A percentile compares a stretch with the other conserved stretches of the same genome.
Evolutionary conservation across 495 filamentous ascomycete genomes (phyloP).

Genomic region (Daldinia decipiens): DNA sequence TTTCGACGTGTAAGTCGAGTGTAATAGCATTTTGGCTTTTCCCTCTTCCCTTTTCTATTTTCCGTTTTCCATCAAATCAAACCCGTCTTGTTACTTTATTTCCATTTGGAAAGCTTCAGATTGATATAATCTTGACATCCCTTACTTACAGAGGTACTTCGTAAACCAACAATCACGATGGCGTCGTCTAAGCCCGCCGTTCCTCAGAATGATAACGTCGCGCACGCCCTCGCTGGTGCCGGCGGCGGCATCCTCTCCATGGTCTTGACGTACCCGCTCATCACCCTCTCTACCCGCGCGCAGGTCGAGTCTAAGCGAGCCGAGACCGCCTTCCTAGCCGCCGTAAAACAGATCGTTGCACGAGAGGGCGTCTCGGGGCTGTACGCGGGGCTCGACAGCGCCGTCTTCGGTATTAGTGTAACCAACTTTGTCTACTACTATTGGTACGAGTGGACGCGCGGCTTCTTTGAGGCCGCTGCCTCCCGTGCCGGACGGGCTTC

Average conservation of each 20-base stretch:
- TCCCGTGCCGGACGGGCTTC: constrained; percentile 76
- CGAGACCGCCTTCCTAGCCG: constrained; percentile 80
- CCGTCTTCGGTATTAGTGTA: constrained; percentile 95
- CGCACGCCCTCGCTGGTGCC: constrained; percentile 86
- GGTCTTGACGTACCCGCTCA: constrained; percentile 95
- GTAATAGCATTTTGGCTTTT: neutral
- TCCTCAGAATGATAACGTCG: constrained; percentile 88
- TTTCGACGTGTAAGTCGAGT: neutral
- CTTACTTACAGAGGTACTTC: neutral
- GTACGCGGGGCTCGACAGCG: constrained; percentile 87
- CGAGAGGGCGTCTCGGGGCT: constrained; percentile 89
- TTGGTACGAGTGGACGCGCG: constrained; percentile 98
- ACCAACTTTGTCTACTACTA: constrained; percentile 99
- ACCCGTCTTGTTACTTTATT: neutral
- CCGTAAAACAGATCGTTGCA: constrained; percentile 85
- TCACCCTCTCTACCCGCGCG: constrained; percentile 96
- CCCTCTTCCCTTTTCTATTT: neutral
- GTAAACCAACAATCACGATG: constrained; percentile 12
- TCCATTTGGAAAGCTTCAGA: neutral
- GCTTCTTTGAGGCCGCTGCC: constrained; percentile 86
- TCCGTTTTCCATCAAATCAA: neutral
- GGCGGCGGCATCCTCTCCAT: constrained; percentile 95
- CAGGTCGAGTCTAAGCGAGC: constrained; percentile 97
- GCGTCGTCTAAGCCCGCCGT: constrained; percentile 59
- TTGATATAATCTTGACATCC: neutral